Conservation (phyloP, 2,329 filamentous ascomycete species). For the Daldinia sp. region DNA sequence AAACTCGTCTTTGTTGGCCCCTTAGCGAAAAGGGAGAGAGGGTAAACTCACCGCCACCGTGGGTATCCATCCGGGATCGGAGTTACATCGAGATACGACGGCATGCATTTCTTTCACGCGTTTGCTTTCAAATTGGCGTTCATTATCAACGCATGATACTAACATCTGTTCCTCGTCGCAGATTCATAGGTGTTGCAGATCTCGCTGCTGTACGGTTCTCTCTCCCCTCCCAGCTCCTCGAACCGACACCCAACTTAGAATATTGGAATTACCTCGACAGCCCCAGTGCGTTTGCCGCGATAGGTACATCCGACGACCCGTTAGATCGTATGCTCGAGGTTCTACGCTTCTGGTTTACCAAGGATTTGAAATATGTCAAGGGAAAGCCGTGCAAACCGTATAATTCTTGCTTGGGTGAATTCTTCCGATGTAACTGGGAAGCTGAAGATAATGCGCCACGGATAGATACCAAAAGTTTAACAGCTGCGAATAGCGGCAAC, state of each 20-base stretch:
- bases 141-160: constrained; percentile 26
- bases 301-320: constrained; percentile 88
- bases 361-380: constrained; percentile 98
- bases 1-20: not conserved
- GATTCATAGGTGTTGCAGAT: constrained; percentile 95
- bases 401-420: constrained; percentile 95
- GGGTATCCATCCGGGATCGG: constrained; percentile 39
- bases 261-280: constrained; percentile 99
- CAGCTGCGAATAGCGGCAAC: constrained; percentile 42
- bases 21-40: not conserved
- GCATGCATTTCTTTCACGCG: not conserved
- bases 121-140: not conserved
- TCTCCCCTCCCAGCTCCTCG: constrained; percentile 90
- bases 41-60: constrained; percentile 23
- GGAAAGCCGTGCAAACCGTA: constrained; percentile 99
- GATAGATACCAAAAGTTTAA: constrained; percentile 61
- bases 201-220: constrained; percentile 97
- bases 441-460: constrained; percentile 79
- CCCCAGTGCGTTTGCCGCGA: constrained; percentile 84
- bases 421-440: constrained; percentile 98
- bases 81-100: constrained; percentile 15
- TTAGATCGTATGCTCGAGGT: constrained; percentile 95
- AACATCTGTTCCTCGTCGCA: constrained; percentile 51
- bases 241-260: constrained; percentile 95
- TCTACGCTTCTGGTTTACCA: constrained; percentile 97